These are phyloP conservation scores for Paspalum vaginatum DNA, from an alignment of 176 grass and related monocot genomes.

Conservation along the genomic window DNA sequence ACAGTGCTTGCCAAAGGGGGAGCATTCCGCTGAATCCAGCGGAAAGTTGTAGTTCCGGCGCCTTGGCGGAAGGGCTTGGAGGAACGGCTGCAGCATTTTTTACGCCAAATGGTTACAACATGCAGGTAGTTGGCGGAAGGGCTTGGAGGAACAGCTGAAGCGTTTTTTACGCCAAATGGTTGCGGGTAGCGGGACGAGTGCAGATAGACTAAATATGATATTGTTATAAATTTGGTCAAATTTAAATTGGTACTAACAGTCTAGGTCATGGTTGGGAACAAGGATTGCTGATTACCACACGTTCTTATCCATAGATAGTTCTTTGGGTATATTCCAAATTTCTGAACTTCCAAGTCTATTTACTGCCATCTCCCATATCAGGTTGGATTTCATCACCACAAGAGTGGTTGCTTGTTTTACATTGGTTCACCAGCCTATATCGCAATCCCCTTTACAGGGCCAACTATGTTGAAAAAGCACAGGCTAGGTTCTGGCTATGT, in stretches of 20 bases:
- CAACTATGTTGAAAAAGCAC: neutral
- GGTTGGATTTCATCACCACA: neutral
- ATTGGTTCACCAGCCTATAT: neutral
- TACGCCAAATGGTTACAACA: too few species aligned
- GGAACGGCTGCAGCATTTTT: too few species aligned
- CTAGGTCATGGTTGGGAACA: neutral
- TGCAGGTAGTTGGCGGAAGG: too few species aligned
- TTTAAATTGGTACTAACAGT: neutral
- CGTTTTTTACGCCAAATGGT: too few species aligned
- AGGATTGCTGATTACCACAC: neutral
- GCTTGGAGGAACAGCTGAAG: too few species aligned
- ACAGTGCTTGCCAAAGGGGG: too few species aligned
- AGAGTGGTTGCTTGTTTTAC: neutral
- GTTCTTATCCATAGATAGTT: neutral
- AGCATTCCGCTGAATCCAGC: too few species aligned
- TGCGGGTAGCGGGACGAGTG: too few species aligned
- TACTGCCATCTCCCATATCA: conserved; percentile 14
- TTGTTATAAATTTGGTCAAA: too few species aligned
- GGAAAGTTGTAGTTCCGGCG: too few species aligned
- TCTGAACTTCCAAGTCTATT: conserved; percentile 5
- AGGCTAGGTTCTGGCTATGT: neutral
- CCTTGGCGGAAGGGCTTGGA: too few species aligned
- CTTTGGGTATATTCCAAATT: neutral
- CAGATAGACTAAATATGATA: too few species aligned
- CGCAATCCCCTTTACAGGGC: neutral